phyloP scores from a whole-genome alignment of 2,329 filamentous ascomycete genomes.

The Didymella keratinophila region DNA sequence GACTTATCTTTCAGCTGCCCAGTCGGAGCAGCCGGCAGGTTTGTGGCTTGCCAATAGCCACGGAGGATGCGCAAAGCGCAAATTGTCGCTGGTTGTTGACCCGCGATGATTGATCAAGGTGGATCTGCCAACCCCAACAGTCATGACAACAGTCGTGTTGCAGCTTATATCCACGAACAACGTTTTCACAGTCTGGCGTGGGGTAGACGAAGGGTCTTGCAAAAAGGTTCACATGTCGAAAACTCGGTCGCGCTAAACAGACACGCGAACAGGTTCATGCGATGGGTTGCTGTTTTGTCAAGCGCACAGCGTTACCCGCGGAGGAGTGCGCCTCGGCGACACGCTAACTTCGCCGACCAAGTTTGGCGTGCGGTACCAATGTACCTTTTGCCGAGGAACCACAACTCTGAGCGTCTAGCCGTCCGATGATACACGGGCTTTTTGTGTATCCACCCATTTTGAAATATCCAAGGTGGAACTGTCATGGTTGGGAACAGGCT shows the following conservation, averaged over 20 bases:
- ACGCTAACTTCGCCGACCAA: slow-evolving; percentile 13
- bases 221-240: neutral
- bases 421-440: slow-evolving; percentile 5
- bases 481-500: neutral
- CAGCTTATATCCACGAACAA: neutral
- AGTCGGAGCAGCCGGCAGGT: slow-evolving; percentile 2
- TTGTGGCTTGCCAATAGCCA: slow-evolving; percentile 4
- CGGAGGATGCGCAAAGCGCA: slow-evolving; percentile 7
- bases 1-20: neutral
- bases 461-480: slow-evolving; percentile 1
- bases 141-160: neutral
- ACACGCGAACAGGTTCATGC: neutral
- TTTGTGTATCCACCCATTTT: neutral
- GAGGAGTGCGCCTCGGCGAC: slow-evolving; percentile 6
- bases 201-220: neutral
- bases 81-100: slow-evolving; percentile 1
- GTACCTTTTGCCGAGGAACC: slow-evolving; percentile 10
- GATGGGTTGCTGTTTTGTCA: neutral
- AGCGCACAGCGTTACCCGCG: neutral
- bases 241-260: neutral
- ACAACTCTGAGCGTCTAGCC: slow-evolving; percentile 12
- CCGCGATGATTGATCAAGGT: slow-evolving; percentile 1
- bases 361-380: slow-evolving; percentile 8
- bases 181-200: neutral
- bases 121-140: slow-evolving; percentile 4